These are phyloP conservation scores for Neohortaea acidophila DNA, from an alignment of 495 filamentous ascomycete species.

Conservation along the genomic window DNA sequence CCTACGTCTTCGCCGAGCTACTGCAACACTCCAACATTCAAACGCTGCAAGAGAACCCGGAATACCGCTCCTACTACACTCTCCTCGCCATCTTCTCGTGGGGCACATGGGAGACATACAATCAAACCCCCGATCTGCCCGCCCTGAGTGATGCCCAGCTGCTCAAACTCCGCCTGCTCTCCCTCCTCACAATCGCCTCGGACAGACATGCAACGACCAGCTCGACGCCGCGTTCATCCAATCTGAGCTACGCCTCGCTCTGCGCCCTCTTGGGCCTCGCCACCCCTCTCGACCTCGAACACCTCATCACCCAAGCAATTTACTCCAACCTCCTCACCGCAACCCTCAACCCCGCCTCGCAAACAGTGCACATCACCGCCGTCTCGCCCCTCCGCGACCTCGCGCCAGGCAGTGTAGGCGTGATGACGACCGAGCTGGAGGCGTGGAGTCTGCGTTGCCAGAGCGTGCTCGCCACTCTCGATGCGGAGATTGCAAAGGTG, in stretches of 20 bases:
- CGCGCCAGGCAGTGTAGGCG: conserved; percentile 47
- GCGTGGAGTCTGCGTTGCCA: conserved; percentile 67
- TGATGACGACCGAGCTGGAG: conserved; percentile 49
- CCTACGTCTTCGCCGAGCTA: conserved; percentile 89
- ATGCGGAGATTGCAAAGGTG: conserved; percentile 48
- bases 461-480: conserved; percentile 57
- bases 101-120: conserved; percentile 73
- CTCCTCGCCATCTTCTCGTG: conserved; percentile 86
- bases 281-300: conserved; percentile 59
- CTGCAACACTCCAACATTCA: conserved; percentile 72
- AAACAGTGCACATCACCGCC: conserved; percentile 57
- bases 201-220: conserved; percentile 30
- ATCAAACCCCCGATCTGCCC: conserved; percentile 48
- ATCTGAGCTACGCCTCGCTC: conserved; percentile 59
- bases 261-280: conserved; percentile 50
- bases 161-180: conserved; percentile 79
- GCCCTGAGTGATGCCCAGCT: conserved; percentile 53
- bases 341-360: conserved; percentile 62
- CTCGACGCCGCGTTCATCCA: conserved; percentile 37
- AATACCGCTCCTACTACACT: conserved; percentile 44
- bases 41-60: conserved; percentile 41
- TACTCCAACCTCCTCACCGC: conserved; percentile 70
- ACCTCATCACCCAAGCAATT: conserved; percentile 76
- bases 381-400: conserved; percentile 78
- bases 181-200: conserved; percentile 59